Evolutionary conservation across 768 basidiomycete species (phyloP), one percentile per base, ranked within the genome.

Genomic region (Lyophyllum semitale): DNA sequence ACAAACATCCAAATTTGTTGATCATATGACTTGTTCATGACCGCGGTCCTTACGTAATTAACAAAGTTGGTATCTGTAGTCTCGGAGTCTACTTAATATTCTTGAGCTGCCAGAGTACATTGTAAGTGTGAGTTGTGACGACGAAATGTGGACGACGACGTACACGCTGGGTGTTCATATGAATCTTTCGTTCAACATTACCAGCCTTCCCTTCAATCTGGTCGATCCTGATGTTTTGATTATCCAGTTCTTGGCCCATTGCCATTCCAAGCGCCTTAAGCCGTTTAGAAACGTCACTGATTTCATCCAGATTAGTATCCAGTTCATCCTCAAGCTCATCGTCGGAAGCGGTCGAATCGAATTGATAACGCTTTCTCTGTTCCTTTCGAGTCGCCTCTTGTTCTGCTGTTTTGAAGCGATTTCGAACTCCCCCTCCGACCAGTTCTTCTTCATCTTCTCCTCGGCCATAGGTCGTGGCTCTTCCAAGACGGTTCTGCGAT

Each of bases 261-360:
- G 89, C 85, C 57, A 78, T 78, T 5, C 89, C 91, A n/a, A 95
- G 74, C 3, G 86, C 83, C 71, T 89, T 91, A 57, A 97, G 78
- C 44, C 84, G 77, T 73, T 87, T 90, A 2, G 91, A 84, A 48
- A 88, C 83, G 48, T 85, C 85, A 30, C 83, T 74, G 55, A 96
- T 89, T 69, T 95, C 93, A 67, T 90, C 86, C 23, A 99, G 75
- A 69, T 98, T 98, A 58, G 83, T 84, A 63, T 98, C 96, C 29
- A 99, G 66, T 72, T 98, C 95, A 63, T 97, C 89, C 74, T 99
- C 96, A 1, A 96, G 59, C 71, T 95, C 94, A 62, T 98, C 95
- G 64, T 99, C 96, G 4, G 89, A 92, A 2, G 81, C 92, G 37
- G 84, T 89, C 23, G 85, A 84, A 61, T 99, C 96, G 66, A 98